Percentiles rank a stretch among this genome's conserved stretches.
Conservation (phyloP, 352 stramenopile genomes). For the Peronospora farinosa region DNA sequence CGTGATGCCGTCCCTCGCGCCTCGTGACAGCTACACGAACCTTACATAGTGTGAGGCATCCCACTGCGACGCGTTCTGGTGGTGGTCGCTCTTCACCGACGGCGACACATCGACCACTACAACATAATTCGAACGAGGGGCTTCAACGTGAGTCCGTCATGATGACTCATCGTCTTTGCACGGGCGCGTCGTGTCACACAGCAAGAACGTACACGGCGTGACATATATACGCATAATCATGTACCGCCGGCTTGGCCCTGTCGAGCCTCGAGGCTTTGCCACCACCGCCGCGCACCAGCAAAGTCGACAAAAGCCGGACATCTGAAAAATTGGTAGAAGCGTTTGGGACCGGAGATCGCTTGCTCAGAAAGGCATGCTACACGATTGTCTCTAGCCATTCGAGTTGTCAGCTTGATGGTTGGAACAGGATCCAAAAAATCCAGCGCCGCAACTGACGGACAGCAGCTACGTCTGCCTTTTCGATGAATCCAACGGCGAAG, state of each 20-base stretch:
- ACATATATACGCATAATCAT: not conserved
- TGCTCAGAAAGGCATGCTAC: not conserved
- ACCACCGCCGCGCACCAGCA: not conserved
- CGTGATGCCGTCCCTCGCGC: not conserved
- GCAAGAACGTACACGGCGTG: not conserved
- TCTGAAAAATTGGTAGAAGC: not conserved
- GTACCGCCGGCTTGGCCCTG: not conserved
- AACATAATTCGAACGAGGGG: conserved; percentile 13
- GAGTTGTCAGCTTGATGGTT: not conserved
- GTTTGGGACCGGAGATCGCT: not conserved
- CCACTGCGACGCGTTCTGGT: not conserved
- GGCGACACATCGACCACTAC: conserved; percentile 8
- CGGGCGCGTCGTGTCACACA: conserved; percentile 13
- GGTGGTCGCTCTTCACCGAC: conserved; percentile 11
- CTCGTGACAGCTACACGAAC: conserved; percentile 4
- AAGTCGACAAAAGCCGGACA: not conserved
- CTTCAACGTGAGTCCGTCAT: conserved; percentile 8
- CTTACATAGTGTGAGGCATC: not conserved
- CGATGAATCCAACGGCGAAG: conserved; percentile 7
- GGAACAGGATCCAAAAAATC: conserved; percentile 5
- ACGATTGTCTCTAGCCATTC: not conserved
- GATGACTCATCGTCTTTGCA: conserved; percentile 13
- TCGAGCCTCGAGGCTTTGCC: not conserved
- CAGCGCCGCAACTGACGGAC: conserved; percentile 6
- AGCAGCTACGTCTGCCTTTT: conserved; percentile 3